Base-by-base conservation (phyloP, 345 rosid species). In the Sapria himalayana region DNA sequence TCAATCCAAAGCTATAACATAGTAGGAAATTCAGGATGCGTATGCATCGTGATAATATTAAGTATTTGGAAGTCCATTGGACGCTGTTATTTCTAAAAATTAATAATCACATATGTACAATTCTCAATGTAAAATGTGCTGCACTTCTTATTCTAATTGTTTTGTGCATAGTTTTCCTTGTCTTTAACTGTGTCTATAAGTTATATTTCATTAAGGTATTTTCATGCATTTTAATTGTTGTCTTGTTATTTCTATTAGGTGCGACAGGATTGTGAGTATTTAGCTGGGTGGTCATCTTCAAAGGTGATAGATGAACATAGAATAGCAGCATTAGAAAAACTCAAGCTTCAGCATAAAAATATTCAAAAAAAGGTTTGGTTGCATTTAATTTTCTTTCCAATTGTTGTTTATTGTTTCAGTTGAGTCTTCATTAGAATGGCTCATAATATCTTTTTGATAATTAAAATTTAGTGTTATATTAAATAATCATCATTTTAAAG, bases 251-350 rank as follows among this genome's bases (percentile, higher is more conserved):
- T 15, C 18, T 42, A 50, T 38, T 57, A 86, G 97, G 85, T 81
- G 33, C 89, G 85, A 23, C 54, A 58, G 59, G 80, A 86, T 61
- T 78, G 92, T 51, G 60, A 72, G 45, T 66, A 76, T 59, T 48
- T 78, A 27, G 71, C 82, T 24, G 97, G 94, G 58, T 43, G 63
- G 60, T 58, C 48, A 39, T 63, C 67, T 17, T 48, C 71, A 25
- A 67, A 60, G 43, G 60, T 51, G 45, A 57, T 52, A 57, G 63
- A 72, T 44, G 45, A 60, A 36, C 66, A 59, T 44, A 68, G 62
- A 46, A 47, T 51, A 41, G 53, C 49, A 21, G 37, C 46, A n/a
- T 42, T 76, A 29, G 49, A 62, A 42, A 61, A 55, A 56, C 80
- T 86, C 31, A 51, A 71, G 53, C 36, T 44, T 51, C 76, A 78